Base-by-base conservation (phyloP, 495 filamentous ascomycete species). In the Chaetomidium leptoderma region DNA sequence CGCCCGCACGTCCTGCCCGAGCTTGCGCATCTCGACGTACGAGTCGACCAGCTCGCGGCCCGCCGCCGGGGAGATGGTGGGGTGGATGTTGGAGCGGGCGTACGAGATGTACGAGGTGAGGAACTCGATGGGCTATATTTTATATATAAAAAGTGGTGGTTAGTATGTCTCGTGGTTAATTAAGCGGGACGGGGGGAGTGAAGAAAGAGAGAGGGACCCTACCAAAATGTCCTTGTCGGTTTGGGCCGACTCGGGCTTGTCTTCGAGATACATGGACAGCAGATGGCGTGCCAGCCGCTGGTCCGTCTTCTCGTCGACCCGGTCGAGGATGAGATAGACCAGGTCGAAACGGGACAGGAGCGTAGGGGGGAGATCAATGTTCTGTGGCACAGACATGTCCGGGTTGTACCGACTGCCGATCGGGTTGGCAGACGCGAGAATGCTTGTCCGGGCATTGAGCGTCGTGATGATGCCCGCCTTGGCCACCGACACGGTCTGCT, bases 381-480 rank as follows among this genome's bases (percentile, higher is more conserved):
- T 98, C 65, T 96, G 91, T 1, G 93, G 95, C 51, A 98, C 92
- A 0, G 93, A 91, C 4, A 98, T 74, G 68, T 93, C 92, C 14
- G 89, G 89, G 64, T 98, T 97, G 78, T 98, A 98, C 67, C 93
- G 89, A 72, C 89, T 93, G 58, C 93, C 93, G 64, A 98, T 97
- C 8, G 93, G 93, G 71, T 98, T 98, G 66, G 93, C 93, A 11
- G 92, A 97, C 11, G 93, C 93, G 26, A 98, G 80, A 63, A 98
- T 95, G 54, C 86, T 90, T 2, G 93, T 96, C 57, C 93, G 82
- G 42, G 93, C 93, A 67, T 98, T 98, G 59, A 98, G 78, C 1
- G 93, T 97, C 3, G 93, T 98, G 73, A 98, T 98, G 74, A 98
- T 98, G 65, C 93, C 93, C 1, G 93, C 93, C 77, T 98, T 98